phyloP scores from a whole-genome alignment of 2,329 filamentous ascomycete genomes.

The Aspergillus viridinutans region DNA sequence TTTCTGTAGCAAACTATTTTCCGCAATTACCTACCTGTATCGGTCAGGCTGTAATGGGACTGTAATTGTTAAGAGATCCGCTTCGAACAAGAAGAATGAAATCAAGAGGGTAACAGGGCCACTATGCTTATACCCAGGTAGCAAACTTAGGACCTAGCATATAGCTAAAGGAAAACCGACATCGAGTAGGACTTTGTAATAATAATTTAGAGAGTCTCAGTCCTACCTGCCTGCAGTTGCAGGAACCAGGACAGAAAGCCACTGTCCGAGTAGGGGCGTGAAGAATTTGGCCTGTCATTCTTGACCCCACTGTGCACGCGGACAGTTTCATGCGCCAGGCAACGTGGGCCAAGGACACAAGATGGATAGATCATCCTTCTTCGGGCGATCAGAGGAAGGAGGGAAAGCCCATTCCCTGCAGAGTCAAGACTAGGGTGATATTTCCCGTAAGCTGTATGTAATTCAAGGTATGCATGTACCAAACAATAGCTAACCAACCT shows the following conservation, averaged over 20 bases:
- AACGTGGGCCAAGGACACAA: slow-evolving; percentile 34
- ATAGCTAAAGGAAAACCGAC: not conserved
- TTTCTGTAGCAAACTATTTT: slow-evolving; percentile 2
- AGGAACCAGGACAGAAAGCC: slow-evolving; percentile 1
- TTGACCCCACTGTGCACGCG: slow-evolving; percentile 36
- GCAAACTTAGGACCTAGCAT: not conserved
- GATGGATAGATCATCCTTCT: slow-evolving; percentile 21
- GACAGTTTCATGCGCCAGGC: slow-evolving; percentile 36
- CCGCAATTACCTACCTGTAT: not conserved
- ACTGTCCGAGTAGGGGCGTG: slow-evolving; percentile 18
- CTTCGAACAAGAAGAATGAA: not conserved
- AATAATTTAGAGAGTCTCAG: not conserved
- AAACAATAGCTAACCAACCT: not conserved
- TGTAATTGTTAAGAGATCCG: not conserved
- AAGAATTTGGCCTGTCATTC: slow-evolving; percentile 36
- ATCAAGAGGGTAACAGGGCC: not conserved
- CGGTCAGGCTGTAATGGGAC: not conserved
- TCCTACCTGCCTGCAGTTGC: not conserved
- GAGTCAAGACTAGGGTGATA: slow-evolving; percentile 10
- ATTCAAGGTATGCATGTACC: not conserved
- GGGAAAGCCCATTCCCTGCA: slow-evolving; percentile 20
- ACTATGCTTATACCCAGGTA: not conserved
- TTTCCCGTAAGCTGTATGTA: not conserved
- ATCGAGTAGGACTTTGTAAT: not conserved
- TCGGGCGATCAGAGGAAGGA: slow-evolving; percentile 17